Evolutionary conservation across 2,329 filamentous ascomycete genomes (phyloP).

Genomic region (Diaporthe amygdali): DNA sequence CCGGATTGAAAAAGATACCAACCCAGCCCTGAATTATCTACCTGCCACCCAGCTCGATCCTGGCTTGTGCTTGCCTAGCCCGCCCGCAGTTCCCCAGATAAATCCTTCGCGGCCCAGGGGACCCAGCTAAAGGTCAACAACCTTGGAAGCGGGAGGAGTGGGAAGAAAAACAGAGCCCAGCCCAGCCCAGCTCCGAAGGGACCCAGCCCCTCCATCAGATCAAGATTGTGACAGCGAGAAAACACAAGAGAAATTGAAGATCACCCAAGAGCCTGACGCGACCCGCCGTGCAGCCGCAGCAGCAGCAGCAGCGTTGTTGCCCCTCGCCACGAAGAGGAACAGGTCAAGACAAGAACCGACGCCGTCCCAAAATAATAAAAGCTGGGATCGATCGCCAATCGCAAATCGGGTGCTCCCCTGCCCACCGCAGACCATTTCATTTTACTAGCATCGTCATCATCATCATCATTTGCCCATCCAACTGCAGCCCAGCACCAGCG

Average conservation of each 20-base stretch:
- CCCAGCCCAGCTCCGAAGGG: neutral
- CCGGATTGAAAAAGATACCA: neutral
- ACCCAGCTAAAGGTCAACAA: conserved; percentile 2
- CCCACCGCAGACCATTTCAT: neutral
- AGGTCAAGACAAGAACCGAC: neutral
- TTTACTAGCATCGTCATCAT: neutral
- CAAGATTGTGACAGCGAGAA: conserved; percentile 1
- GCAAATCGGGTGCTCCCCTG: neutral
- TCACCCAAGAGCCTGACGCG: conserved; percentile 10
- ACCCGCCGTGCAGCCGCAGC: conserved; percentile 13
- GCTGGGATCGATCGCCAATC: conserved; percentile 14
- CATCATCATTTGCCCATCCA: neutral
- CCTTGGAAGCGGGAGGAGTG: conserved; percentile 4
- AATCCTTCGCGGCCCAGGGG: conserved; percentile 2
- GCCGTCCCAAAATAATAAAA: conserved; percentile 14
- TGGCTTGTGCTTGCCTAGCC: neutral
- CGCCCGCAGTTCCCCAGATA: neutral
- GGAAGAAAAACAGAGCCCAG: neutral
- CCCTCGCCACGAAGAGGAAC: conserved; percentile 1
- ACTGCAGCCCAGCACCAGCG: conserved; percentile 7
- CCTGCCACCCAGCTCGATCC: neutral
- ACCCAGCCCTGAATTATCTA: too few species aligned
- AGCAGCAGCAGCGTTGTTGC: too few species aligned
- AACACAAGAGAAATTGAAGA: neutral
- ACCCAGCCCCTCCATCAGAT: neutral